These are phyloP conservation scores for Nemania bipapillata DNA, from an alignment of 2,329 filamentous ascomycete species.

Conservation along the genomic window DNA sequence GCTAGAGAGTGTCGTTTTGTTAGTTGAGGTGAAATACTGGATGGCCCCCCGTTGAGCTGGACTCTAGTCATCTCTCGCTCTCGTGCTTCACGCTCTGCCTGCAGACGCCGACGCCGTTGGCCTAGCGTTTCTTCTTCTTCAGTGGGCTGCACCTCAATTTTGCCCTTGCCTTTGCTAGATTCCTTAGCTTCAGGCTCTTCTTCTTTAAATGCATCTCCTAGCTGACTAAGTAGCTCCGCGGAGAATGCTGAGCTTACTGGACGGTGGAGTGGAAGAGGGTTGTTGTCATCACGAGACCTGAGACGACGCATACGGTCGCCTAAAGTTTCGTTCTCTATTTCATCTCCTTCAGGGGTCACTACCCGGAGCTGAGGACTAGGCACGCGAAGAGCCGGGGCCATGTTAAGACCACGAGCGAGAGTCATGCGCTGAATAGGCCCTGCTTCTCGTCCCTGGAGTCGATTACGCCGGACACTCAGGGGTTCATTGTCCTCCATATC, in stretches of 20 bases:
- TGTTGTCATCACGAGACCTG: slow-evolving; percentile 64
- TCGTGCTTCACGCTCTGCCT: slow-evolving; percentile 74
- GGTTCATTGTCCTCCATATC: slow-evolving; percentile 94
- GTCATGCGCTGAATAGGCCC: slow-evolving; percentile 58
- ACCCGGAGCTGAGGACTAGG: slow-evolving; percentile 50
- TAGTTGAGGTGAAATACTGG: slow-evolving; percentile 56
- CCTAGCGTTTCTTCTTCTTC: slow-evolving; percentile 81
- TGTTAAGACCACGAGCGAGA: slow-evolving; percentile 50
- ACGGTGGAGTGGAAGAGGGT: slow-evolving; percentile 62
- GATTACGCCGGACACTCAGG: slow-evolving; percentile 77
- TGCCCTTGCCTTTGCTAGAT: slow-evolving; percentile 49
- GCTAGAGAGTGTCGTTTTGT: slow-evolving; percentile 63
- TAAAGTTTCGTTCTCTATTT: slow-evolving; percentile 73
- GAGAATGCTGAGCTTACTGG: slow-evolving; percentile 75
- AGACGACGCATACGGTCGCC: slow-evolving; percentile 73
- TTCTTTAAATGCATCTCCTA: slow-evolving; percentile 63
- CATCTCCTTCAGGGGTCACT: slow-evolving; percentile 57
- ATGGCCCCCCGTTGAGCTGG: slow-evolving; percentile 47
- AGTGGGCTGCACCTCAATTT: slow-evolving; percentile 47
- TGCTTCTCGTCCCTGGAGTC: slow-evolving; percentile 72
- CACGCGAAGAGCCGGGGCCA: slow-evolving; percentile 44
- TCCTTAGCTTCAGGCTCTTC: slow-evolving; percentile 50
- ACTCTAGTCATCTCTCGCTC: slow-evolving; percentile 63
- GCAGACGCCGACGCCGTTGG: slow-evolving; percentile 77
- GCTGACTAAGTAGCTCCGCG: slow-evolving; percentile 73